Conservation (phyloP, 768 basidiomycete genomes). For the Hygrophorus pudorinus region DNA sequence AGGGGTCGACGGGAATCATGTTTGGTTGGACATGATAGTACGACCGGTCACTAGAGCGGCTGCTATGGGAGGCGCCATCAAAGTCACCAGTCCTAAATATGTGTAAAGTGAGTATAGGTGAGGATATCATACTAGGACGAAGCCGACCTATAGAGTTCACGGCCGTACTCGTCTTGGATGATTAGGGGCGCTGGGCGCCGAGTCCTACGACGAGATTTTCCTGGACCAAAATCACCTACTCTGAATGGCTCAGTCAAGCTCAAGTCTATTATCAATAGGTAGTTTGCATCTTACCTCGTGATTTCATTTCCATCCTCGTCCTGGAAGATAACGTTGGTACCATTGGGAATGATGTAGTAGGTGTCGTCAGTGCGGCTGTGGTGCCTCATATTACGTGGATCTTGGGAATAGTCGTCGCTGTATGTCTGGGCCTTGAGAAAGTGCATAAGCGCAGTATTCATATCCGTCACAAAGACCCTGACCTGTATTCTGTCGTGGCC, state of each 20-base stretch:
- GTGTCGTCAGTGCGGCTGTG: constrained; percentile 3
- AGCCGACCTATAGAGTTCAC: constrained; percentile 45
- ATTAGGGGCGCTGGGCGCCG: constrained; percentile 33
- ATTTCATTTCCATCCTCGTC: constrained; percentile 58
- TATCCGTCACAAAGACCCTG: too few relatives aligned
- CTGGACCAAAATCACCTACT: constrained; percentile 38
- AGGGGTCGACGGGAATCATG: constrained; percentile 2
- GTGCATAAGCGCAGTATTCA: neutral
- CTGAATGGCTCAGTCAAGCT: constrained; percentile 17
- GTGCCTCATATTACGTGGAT: neutral
- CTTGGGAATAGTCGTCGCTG: too few relatives aligned
- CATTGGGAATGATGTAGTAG: constrained; percentile 57
- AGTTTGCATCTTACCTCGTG: constrained; percentile 33
- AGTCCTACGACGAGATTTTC: constrained; percentile 10
- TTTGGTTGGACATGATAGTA: constrained; percentile 1
- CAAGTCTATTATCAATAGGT: neutral
- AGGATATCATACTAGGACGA: neutral
- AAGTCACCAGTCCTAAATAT: constrained; percentile 12
- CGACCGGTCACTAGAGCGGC: neutral
- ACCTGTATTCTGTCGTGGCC: too few relatives aligned
- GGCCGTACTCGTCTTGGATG: constrained; percentile 52
- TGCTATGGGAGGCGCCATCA: constrained; percentile 1
- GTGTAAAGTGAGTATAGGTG: neutral
- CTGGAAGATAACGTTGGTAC: constrained; percentile 56
- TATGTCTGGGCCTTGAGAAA: neutral